Conservation (phyloP, 2,329 filamentous ascomycete species). For the Diaporthe helianthi region DNA sequence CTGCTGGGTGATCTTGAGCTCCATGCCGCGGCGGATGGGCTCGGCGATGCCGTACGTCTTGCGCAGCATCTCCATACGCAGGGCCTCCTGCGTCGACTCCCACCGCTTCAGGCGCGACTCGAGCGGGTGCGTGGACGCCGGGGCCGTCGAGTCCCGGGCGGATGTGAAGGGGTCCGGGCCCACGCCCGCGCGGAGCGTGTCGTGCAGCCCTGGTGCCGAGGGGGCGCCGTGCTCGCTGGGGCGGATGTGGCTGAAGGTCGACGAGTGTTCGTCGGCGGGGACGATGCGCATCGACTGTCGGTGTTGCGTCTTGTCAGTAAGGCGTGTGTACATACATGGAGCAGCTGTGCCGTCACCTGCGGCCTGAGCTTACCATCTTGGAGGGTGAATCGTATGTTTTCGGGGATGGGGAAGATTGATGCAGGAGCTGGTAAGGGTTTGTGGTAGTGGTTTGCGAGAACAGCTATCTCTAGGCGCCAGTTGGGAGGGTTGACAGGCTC, state of each 20-base stretch:
- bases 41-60: conserved; percentile 91
- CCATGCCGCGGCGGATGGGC: conserved; percentile 92
- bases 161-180: conserved; percentile 63
- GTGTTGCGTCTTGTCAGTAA: conserved; percentile 36
- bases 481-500: neutral
- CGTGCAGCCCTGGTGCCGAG: conserved; percentile 91
- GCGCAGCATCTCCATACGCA: conserved; percentile 89
- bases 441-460: neutral
- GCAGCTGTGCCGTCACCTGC: conserved; percentile 15
- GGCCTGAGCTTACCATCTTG: conserved; percentile 56
- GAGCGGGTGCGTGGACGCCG: conserved; percentile 83
- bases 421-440: neutral
- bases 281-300: conserved; percentile 86
- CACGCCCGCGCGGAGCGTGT: conserved; percentile 87
- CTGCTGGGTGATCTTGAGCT: conserved; percentile 84
- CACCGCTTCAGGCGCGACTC: conserved; percentile 88
- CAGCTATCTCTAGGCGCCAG: neutral
- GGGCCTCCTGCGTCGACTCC: conserved; percentile 84
- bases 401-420: conserved; percentile 9
- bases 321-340: conserved; percentile 1
- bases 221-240: conserved; percentile 74
- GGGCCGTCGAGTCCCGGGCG: conserved; percentile 48
- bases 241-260: conserved; percentile 67
- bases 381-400: conserved; percentile 35
- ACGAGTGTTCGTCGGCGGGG: conserved; percentile 72